Base-by-base conservation (phyloP, 257 asterid genomes). In the Galeopsis tetrahit region DNA sequence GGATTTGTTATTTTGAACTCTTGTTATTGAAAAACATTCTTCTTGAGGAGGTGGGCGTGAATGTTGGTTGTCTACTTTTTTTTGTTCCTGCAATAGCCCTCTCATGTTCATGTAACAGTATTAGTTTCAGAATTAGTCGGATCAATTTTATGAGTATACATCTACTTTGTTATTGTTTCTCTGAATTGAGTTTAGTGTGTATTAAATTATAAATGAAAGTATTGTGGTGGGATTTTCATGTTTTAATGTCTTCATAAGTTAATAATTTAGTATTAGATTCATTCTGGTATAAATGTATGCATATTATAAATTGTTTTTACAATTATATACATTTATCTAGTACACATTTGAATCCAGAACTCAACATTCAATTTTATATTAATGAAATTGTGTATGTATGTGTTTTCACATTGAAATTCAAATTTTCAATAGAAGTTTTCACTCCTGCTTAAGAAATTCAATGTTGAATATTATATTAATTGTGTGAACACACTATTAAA, bases 101-200 rank as follows among this genome's bases (percentile, higher is more conserved):
- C 56, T 49, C 56, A n/a, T 49, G 28, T 49, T 49, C 56, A n/a
- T 49, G 56, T 49, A 49, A 49, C 56, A 49, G 56, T 49, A 49
- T 49, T 4, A 49, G 56, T 49, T 49, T 13, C 21, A 48, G 21
- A 48, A 48, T 48, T 13, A 48, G 55, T 11, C 55, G 21, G 55
- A 48, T 48, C 55, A 48, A 48, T 48, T 11, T 11, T 48, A 48
- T 13, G 7, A 48, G 55, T 48, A 13, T 48, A 13, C 15, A 10
- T 44, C 52, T n/a, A 48, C 21, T 13, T 13, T 48, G 55, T 13
- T 48, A 48, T 11, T 46, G 53, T 46, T 46, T 49, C 56, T n/a
- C n/a, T n/a, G 28, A 49, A 49, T 49, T 49, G 14, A n/a, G 55
- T 13, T 13, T n/a, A 48, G 2, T 5, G 55, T 48, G 21, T 21